Percentiles rank a stretch among this genome's conserved stretches.
Evolutionary conservation across 202 grass and related monocot species (phyloP).

Genomic region (Brachypodium distachyon): DNA sequence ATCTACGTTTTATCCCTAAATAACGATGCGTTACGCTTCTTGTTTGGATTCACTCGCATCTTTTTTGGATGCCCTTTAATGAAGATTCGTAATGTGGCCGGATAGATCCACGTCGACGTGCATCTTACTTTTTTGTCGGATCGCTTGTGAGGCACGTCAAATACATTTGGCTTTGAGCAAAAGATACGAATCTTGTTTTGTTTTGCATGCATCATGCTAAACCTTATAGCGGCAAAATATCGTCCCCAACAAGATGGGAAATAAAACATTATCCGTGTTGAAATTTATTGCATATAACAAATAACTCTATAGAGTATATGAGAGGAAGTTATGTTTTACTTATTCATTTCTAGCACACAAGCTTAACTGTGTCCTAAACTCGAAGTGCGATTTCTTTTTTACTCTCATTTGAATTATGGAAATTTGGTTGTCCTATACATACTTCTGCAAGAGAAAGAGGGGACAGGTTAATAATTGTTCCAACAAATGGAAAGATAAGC

Average conservation of each 20-base stretch:
- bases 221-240: not conserved
- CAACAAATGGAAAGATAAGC: too few species aligned
- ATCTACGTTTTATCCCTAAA: not conserved
- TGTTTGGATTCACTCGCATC: not conserved
- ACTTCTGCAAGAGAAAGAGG: too few species aligned
- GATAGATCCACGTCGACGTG: not conserved
- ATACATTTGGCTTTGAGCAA: not conserved
- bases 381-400: too few species aligned
- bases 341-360: too few species aligned
- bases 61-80: not conserved
- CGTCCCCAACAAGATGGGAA: not conserved
- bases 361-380: too few species aligned
- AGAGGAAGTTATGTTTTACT: too few species aligned
- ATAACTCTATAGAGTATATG: too few species aligned
- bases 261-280: too few species aligned
- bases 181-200: not conserved
- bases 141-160: not conserved
- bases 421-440: too few species aligned
- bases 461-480: too few species aligned
- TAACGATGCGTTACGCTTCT: rapidly evolving
- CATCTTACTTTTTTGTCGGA: not conserved
- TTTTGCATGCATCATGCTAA: not conserved
- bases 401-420: too few species aligned
- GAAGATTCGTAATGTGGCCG: not conserved
- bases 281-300: too few species aligned